Evolutionary conservation across 2,329 filamentous ascomycete genomes (phyloP), one percentile per base, ranked within the genome.

Genomic region (Chalaropsis ovoidea): DNA sequence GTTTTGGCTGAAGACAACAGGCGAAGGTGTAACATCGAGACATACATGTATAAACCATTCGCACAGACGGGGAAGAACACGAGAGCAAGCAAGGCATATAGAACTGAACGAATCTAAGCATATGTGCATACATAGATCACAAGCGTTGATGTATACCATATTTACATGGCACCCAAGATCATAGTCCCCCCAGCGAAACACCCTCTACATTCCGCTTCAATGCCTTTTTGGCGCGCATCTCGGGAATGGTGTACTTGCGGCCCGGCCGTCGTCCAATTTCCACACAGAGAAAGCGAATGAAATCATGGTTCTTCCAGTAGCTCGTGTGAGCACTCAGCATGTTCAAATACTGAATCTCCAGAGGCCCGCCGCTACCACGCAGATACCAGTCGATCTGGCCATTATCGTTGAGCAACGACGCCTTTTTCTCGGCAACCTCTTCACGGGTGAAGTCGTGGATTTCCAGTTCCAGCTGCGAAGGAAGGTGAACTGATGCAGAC

Each of bases 271-370:
- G 80, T 2, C 92, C 92, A 70, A 95, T 86, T 76, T 99, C 94
- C 41, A 93, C 80, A 54, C 95, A 95, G 62, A 97, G 76, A 79
- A 97, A 86, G 56, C 92, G 80, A n/a, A 95, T 86, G 73, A 99
- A 92, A 73, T 97, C 94, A 35, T 80, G 83, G 71, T 88, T 86
- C 1, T 85, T 82, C 94, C 94, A 99, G 75, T 99, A 99, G 73
- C 89, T 93, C 65, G 89, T 91, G 75, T 99, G 94, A 8, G 94
- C 94, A 66, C 90, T 89, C 65, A 99, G 77, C 94, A 99, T 99
- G 70, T 95, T 96, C 43, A 97, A 76, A 73, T 99, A 99, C 75
- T 97, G 92, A 27, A 96, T 91, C 75, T 96, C 94, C 43, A 99
- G 78, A 3, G 92, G 87, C 0, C 94, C 94, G 1, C 89, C 88